A percentile compares a stretch with the other conserved stretches of the same genome.
Evolutionary conservation across 2,329 filamentous ascomycete species (phyloP).

Genomic region (Cladobotryum protrusum): DNA sequence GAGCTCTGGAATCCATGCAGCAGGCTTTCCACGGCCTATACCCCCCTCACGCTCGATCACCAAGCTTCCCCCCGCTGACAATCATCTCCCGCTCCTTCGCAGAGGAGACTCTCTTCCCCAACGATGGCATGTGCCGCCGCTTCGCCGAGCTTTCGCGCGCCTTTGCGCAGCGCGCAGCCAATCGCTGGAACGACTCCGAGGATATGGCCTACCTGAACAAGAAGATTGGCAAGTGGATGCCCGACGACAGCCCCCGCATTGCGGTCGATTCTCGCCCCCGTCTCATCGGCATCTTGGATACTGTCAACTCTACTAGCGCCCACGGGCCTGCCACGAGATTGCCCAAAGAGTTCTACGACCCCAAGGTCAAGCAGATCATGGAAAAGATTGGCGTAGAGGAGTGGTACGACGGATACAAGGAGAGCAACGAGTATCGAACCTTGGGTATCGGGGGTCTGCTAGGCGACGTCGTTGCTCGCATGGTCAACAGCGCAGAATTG

Average conservation of each 20-base stretch:
- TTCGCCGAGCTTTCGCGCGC: slow-evolving; percentile 63
- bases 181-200: slow-evolving; percentile 66
- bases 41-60: slow-evolving; percentile 42
- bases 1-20: slow-evolving; percentile 71
- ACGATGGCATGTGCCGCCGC: slow-evolving; percentile 66
- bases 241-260: slow-evolving; percentile 57
- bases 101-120: slow-evolving; percentile 76
- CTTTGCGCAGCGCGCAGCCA: slow-evolving; percentile 65
- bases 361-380: slow-evolving; percentile 61
- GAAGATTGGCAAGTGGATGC: slow-evolving; percentile 80
- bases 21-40: slow-evolving; percentile 72
- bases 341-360: slow-evolving; percentile 82
- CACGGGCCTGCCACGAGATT: slow-evolving; percentile 69
- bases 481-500: slow-evolving; percentile 58
- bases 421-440: slow-evolving; percentile 79
- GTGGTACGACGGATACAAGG: slow-evolving; percentile 84
- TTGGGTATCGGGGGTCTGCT: slow-evolving; percentile 81
- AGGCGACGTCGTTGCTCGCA: slow-evolving; percentile 73
- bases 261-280: slow-evolving; percentile 80
- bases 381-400: slow-evolving; percentile 78
- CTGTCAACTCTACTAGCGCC: slow-evolving; percentile 79
- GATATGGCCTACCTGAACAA: slow-evolving; percentile 82
- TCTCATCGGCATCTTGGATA: slow-evolving; percentile 88
- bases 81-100: slow-evolving; percentile 58
- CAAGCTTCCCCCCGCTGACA: slow-evolving; percentile 52